A percentile compares a stretch with the other conserved stretches of the same genome.
These are phyloP conservation scores for Globisporangium uncinulatum DNA, from an alignment of 352 stramenopile species.

Conservation along the genomic window DNA sequence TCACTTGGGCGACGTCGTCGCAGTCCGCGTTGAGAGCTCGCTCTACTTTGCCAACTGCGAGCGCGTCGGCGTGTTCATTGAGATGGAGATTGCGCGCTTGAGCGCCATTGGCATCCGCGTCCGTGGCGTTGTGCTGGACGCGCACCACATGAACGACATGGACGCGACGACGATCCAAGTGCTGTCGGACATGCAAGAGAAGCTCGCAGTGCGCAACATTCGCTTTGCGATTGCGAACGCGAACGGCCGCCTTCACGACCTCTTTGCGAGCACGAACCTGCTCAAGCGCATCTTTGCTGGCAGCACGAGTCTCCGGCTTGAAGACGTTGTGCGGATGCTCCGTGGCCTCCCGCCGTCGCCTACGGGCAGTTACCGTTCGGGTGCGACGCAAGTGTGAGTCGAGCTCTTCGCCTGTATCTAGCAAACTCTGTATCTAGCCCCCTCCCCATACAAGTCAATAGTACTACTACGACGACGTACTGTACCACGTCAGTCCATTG, in stretches of 20 bases:
- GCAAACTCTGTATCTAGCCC: too few species aligned
- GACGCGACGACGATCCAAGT: slow-evolving; percentile 20
- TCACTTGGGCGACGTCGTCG: slow-evolving; percentile 17
- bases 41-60: slow-evolving; percentile 76
- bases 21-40: slow-evolving; percentile 53
- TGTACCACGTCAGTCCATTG: too few species aligned
- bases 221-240: slow-evolving; percentile 38
- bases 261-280: slow-evolving; percentile 37
- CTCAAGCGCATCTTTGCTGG: too few species aligned
- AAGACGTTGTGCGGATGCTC: too few species aligned
- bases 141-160: slow-evolving; percentile 19
- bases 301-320: too few species aligned
- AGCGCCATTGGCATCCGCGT: slow-evolving; percentile 28
- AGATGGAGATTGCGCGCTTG: slow-evolving; percentile 28
- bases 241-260: slow-evolving; percentile 27
- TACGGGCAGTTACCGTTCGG: too few species aligned
- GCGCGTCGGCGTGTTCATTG: slow-evolving; percentile 27
- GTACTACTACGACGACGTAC: too few species aligned
- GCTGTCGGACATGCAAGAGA: slow-evolving; percentile 48
- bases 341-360: too few species aligned
- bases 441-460: too few species aligned
- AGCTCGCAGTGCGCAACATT: slow-evolving; percentile 34
- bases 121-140: slow-evolving; percentile 26
- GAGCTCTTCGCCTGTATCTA: too few species aligned
- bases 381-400: too few species aligned